phyloP scores from a whole-genome alignment of 805 yeast genomes.

The Dipodascus albidus region DNA sequence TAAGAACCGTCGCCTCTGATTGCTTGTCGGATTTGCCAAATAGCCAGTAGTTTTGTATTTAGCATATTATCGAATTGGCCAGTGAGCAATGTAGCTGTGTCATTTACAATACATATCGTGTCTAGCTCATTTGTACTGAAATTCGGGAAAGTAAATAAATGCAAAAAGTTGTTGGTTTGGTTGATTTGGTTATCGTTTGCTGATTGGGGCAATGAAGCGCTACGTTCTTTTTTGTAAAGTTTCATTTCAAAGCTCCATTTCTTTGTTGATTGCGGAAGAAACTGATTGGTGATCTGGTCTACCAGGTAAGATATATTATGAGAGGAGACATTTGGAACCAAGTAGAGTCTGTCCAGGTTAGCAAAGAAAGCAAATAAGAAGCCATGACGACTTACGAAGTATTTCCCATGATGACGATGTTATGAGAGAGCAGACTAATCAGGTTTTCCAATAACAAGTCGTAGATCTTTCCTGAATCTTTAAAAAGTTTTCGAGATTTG shows the following conservation, averaged over 20 bases:
- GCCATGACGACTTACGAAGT: neutral
- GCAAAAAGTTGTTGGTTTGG: neutral
- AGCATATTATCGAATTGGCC: slow-evolving; percentile 49
- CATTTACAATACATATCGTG: slow-evolving; percentile 22
- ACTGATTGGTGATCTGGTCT: neutral
- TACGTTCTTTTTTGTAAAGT: neutral
- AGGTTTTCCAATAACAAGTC: too few relatives aligned
- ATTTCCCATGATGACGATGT: neutral
- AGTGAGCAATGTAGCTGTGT: slow-evolving; percentile 32
- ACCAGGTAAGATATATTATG: neutral
- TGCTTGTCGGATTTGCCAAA: slow-evolving; percentile 60
- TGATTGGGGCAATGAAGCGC: neutral
- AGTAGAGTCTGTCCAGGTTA: neutral
- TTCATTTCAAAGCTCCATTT: neutral
- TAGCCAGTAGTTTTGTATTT: slow-evolving; percentile 46
- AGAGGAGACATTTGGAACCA: neutral
- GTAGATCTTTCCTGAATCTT: too few relatives aligned
- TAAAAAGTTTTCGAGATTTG: too few relatives aligned
- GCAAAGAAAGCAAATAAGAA: neutral
- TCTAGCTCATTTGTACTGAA: slow-evolving; percentile 2
- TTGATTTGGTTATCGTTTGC: neutral
- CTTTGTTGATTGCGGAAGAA: neutral
- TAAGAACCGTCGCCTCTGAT: slow-evolving; percentile 66
- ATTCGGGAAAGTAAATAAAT: neutral
- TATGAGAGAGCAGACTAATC: too few relatives aligned